Evolutionary conservation across 305 asterid genomes (phyloP), one percentile per base, ranked within the genome.

Genomic region (Solanum aculeatissimum): DNA sequence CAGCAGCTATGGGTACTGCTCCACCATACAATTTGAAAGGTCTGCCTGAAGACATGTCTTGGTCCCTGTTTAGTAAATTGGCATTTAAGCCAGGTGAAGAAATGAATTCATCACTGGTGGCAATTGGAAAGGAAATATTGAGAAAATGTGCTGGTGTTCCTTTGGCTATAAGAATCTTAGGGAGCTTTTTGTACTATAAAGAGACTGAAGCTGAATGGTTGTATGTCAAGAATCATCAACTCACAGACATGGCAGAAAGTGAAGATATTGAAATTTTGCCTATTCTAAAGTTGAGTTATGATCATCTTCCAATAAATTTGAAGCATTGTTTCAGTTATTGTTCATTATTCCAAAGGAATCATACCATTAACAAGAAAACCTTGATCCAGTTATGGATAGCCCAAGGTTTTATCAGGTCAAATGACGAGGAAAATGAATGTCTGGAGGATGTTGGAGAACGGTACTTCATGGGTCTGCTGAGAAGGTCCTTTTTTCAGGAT

Each of bases 401-500:
- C 23, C 60, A 77, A 25, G 62, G 82, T 25, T 77, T 77, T 47
- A 42, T 77, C 21, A 43, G 54, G 32, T 45, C 82, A 77, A 27
- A 23, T 38, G 42, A 77, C 7, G 54, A 45, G 62, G 38, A 51
- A 18, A 47, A 51, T 45, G 82, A 27, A 45, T 43, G 42, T 19
- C 62, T 49, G 16, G 65, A 77, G 54, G 65, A 49, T n/a, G 62
- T 27, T 10, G 82, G 82, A 25, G 62, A 77, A 45, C 40, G 42
- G n/a, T 49, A 77, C 32, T 43, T 77, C 62, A 43, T 43, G 40
- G 62, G 25, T 43, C 21, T 77, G 8, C 40, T 77, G 60, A 45
- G 42, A 23, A 49, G 62, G 82, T 77, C 60, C 38, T 90, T 88
- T 43, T 88, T 90, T 54, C 85, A 87, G 21, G 62, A 43, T 77